Percentiles rank a stretch among this genome's conserved stretches.
Evolutionary conservation across 2,329 filamentous ascomycete genomes (phyloP).

Genomic region (Aspergillus sp.): DNA sequence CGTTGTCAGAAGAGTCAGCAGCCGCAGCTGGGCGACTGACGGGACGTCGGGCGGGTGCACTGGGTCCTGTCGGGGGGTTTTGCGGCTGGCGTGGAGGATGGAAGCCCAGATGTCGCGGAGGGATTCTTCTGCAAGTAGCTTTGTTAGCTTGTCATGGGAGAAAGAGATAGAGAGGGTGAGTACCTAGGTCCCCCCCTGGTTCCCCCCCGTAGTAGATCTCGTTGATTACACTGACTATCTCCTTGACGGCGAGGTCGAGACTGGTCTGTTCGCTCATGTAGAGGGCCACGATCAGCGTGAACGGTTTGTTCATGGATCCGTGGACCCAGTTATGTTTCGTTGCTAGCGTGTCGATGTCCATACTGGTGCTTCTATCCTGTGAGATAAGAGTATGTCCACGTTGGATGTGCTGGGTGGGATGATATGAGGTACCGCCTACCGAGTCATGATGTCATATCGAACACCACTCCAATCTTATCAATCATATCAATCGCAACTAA

Average conservation of each 20-base stretch:
- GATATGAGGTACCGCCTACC: background rate
- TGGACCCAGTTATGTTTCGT: slow-evolving; percentile 9
- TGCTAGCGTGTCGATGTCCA: slow-evolving; percentile 11
- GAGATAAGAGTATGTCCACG: no score
- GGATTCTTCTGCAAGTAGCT: slow-evolving; percentile 1
- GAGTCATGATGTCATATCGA: slow-evolving; percentile 7
- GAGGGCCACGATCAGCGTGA: slow-evolving; percentile 8
- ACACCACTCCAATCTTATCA: background rate
- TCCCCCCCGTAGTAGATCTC: slow-evolving; percentile 4
- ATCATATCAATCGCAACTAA: background rate
- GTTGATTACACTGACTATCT: slow-evolving; percentile 9
- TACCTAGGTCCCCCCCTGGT: slow-evolving; percentile 6
- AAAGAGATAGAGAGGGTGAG: background rate
- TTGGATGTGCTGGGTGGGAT: background rate
- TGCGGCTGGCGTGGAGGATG: slow-evolving; percentile 8
- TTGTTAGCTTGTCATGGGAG: background rate
- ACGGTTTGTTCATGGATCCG: slow-evolving; percentile 10
- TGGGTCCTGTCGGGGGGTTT: background rate
- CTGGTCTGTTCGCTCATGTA: slow-evolving; percentile 9
- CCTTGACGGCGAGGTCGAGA: slow-evolving; percentile 3
- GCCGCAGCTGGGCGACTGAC: background rate
- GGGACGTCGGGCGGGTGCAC: slow-evolving; percentile 1
- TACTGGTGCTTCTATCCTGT: background rate
- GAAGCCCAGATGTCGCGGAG: slow-evolving; percentile 12
- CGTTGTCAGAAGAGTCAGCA: slow-evolving; percentile 6